These are phyloP conservation scores for Leishmania mexicana DNA, from an alignment of 208 protist species.

Conservation along the genomic window DNA sequence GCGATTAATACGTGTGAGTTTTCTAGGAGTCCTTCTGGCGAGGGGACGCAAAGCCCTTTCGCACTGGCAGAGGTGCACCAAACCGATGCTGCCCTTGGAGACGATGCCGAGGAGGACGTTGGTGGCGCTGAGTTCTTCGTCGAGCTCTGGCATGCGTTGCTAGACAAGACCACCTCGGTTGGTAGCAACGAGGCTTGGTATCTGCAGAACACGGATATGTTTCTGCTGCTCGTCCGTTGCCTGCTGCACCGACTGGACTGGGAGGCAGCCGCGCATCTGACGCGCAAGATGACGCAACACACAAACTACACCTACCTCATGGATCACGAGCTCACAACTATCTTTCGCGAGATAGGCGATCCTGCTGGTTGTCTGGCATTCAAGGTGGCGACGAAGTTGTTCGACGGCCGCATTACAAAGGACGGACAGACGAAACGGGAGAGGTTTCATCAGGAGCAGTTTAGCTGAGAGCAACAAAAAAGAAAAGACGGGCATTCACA, in stretches of 20 bases:
- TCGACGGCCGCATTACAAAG: constrained; percentile 84
- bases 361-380: constrained; percentile 82
- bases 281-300: constrained; percentile 68
- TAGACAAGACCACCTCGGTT: constrained; percentile 53
- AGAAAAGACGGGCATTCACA: neutral
- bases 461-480: neutral
- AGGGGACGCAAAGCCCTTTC: constrained; percentile 7
- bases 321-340: constrained; percentile 79
- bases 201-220: constrained; percentile 85
- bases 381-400: constrained; percentile 88
- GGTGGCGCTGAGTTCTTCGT: constrained; percentile 74
- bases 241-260: constrained; percentile 87
- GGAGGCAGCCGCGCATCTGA: constrained; percentile 84
- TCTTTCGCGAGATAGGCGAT: constrained; percentile 88
- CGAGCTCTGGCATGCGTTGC: constrained; percentile 72
- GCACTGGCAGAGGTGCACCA: constrained; percentile 11
- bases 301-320: constrained; percentile 84
- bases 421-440: constrained; percentile 72
- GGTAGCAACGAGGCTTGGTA: constrained; percentile 79
- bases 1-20: constrained; percentile 2
- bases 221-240: constrained; percentile 72
- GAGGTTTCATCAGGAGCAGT: constrained; percentile 46
- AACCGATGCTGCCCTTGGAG: constrained; percentile 17
- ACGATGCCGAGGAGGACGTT: constrained; percentile 3
- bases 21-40: neutral